Percentiles rank a stretch among this genome's conserved stretches.
Evolutionary conservation across 2,329 filamentous ascomycete species (phyloP).

Genomic region (Dryadomyces quercivorus): DNA sequence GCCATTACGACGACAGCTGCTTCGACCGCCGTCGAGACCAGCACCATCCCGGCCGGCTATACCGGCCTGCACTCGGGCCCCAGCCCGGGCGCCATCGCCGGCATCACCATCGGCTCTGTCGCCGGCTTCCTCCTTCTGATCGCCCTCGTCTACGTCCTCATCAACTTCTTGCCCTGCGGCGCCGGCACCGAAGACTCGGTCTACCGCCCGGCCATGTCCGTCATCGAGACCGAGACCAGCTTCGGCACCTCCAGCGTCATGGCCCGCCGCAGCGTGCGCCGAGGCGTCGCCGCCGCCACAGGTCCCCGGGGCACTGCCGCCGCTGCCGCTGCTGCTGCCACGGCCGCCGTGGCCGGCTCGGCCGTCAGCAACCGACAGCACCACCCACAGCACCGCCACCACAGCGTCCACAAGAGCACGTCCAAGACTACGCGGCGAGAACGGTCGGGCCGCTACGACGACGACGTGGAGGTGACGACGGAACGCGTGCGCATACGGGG

Average conservation of each 20-base stretch:
- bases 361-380: not conserved
- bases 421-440: not conserved
- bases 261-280: constrained; percentile 10
- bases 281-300: not conserved
- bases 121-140: constrained; percentile 28
- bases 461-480: not conserved
- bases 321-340: not conserved
- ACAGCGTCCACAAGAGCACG: not conserved
- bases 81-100: constrained; percentile 24
- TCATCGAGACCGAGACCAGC: constrained; percentile 8
- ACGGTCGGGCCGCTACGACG: not conserved
- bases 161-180: constrained; percentile 12
- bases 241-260: constrained; percentile 14
- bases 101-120: constrained; percentile 27
- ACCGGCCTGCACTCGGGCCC: constrained; percentile 15
- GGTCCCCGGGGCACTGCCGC: not conserved
- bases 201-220: constrained; percentile 5
- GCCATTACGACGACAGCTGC: not conserved
- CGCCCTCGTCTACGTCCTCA: constrained; percentile 20
- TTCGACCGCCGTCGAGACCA: constrained; percentile 11
- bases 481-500: not conserved
- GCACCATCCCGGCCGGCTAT: constrained; percentile 20
- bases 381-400: not conserved
- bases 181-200: not conserved
- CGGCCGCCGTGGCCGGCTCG: not conserved